Evolutionary conservation across 768 basidiomycete genomes (phyloP).

Genomic region (Russula compacta): DNA sequence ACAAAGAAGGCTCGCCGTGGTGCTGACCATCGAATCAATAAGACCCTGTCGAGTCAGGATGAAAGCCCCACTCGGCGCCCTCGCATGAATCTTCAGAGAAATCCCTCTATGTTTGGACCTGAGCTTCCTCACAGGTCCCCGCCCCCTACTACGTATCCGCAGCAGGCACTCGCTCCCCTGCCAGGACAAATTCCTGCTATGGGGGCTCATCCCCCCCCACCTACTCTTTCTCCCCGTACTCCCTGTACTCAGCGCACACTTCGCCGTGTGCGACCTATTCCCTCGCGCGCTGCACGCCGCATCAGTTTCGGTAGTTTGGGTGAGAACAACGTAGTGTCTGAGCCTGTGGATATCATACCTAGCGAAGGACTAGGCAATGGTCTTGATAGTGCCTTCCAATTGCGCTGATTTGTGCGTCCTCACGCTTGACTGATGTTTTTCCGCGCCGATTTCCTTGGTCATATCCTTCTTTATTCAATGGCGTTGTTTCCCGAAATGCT

Average conservation of each 20-base stretch:
- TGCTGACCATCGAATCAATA: neutral
- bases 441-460: neutral
- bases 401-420: slow-evolving; percentile 31
- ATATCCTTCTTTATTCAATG: neutral
- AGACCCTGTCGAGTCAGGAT: slow-evolving; percentile 1
- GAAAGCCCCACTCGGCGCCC: slow-evolving; percentile 5
- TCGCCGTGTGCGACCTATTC: slow-evolving; percentile 19
- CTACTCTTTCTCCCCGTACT: slow-evolving; percentile 61
- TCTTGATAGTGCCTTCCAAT: slow-evolving; percentile 67
- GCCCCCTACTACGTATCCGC: neutral
- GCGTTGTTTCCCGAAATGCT: neutral
- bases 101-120: slow-evolving; percentile 17
- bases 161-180: slow-evolving; percentile 15
- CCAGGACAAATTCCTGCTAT: slow-evolving; percentile 26
- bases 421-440: neutral
- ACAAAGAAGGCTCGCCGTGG: slow-evolving; percentile 18
- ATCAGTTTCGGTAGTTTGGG: slow-evolving; percentile 19
- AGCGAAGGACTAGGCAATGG: slow-evolving; percentile 28
- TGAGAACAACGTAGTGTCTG: slow-evolving; percentile 9
- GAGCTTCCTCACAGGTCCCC: slow-evolving; percentile 17
- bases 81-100: slow-evolving; percentile 12
- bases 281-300: slow-evolving; percentile 15
- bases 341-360: slow-evolving; percentile 21
- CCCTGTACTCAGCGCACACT: slow-evolving; percentile 36
- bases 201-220: slow-evolving; percentile 30